These are phyloP conservation scores for Plasmodium gonderi DNA, from an alignment of 169 alveolate species.

Conservation along the genomic window DNA sequence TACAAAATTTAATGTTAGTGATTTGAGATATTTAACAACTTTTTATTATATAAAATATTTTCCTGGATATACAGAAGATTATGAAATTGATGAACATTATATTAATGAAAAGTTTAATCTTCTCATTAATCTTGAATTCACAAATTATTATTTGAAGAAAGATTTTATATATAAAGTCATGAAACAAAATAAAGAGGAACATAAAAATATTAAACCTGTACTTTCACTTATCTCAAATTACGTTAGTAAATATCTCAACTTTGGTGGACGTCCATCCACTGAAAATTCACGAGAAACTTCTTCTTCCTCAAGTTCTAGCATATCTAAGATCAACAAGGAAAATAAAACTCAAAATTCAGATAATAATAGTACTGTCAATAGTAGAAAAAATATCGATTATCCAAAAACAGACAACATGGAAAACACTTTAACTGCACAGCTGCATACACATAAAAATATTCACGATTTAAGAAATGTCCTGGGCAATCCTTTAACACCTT, in stretches of 20 bases:
- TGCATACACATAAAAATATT: no score
- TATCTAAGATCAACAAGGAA: not conserved
- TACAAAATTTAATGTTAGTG: not conserved
- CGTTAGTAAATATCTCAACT: not conserved
- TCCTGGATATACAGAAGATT: constrained; percentile 18
- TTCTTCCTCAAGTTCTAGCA: not conserved
- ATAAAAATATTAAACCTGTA: not conserved
- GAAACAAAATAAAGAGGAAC: not conserved
- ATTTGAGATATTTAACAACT: constrained; percentile 43
- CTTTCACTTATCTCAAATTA: not conserved
- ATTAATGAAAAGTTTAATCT: constrained; percentile 12
- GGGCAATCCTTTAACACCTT: no score
- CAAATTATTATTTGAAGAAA: constrained; percentile 32
- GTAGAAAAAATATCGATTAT: not conserved
- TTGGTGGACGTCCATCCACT: not conserved
- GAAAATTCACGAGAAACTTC: not conserved
- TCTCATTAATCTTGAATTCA: not conserved
- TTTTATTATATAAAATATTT: constrained; percentile 26
- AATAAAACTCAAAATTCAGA: no score
- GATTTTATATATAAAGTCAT: not conserved
- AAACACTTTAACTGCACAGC: no score
- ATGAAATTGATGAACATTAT: not conserved
- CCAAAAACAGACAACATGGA: not conserved
- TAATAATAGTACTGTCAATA: not conserved
- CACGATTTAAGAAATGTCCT: no score